phyloP scores from a whole-genome alignment of 1,284 basidiomycete genomes.

The Hypsizygus ulmarius region DNA sequence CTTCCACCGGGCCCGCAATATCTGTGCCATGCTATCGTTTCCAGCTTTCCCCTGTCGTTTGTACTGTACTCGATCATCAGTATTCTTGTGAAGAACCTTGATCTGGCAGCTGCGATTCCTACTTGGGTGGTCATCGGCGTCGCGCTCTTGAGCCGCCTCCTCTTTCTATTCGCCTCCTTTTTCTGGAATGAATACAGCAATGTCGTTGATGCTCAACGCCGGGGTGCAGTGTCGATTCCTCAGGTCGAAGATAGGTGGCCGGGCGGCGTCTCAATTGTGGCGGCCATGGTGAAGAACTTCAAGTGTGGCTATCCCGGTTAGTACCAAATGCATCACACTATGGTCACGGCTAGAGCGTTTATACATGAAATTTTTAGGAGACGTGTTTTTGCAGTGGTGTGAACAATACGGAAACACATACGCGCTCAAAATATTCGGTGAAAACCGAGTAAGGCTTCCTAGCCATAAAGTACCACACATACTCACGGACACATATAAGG shows the following conservation, averaged over 20 bases:
- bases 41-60: conserved; percentile 5
- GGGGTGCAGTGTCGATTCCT: conserved; percentile 32
- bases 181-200: conserved; percentile 20
- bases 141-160: conserved; percentile 17
- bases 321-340: conserved; percentile 2
- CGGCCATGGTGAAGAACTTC: conserved; percentile 23
- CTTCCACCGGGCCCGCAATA: conserved; percentile 18
- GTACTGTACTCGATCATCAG: conserved; percentile 8
- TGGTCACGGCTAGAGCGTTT: not conserved
- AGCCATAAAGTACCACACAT: not conserved
- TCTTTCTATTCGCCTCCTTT: conserved; percentile 22
- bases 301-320: conserved; percentile 31
- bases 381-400: conserved; percentile 13
- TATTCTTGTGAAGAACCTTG: not conserved
- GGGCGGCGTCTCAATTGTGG: conserved; percentile 24
- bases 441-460: conserved; percentile 7
- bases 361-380: not conserved
- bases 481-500: not conserved
- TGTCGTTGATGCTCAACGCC: conserved; percentile 22
- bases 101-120: conserved; percentile 14
- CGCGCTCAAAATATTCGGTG: conserved; percentile 12
- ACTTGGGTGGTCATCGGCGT: conserved; percentile 21
- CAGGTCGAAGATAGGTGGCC: conserved; percentile 25
- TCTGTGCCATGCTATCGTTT: conserved; percentile 8
- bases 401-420: conserved; percentile 17